Evolutionary conservation across 2,329 filamentous ascomycete species (phyloP).

Genomic region (Chalara sp.): DNA sequence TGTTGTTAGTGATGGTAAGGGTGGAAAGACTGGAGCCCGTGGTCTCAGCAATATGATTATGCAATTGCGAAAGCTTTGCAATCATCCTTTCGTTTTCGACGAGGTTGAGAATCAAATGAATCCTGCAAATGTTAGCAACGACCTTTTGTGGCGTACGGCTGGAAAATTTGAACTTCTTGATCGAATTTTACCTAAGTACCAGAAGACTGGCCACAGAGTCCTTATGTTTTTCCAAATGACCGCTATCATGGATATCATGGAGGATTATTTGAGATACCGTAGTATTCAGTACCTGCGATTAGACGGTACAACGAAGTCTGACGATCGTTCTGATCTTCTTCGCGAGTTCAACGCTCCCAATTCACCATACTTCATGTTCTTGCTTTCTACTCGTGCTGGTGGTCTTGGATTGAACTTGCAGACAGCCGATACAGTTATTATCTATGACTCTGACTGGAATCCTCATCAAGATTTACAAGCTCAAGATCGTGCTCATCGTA

Average conservation of each 20-base stretch:
- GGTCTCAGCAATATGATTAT: slow-evolving; percentile 99
- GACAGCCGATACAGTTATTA: slow-evolving; percentile 97
- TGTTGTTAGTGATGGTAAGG: slow-evolving; percentile 89
- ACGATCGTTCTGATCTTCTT: slow-evolving; percentile 88
- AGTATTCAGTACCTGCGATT: slow-evolving; percentile 83
- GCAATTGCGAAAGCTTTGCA: slow-evolving; percentile 97
- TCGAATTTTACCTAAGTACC: slow-evolving; percentile 87
- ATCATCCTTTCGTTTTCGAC: slow-evolving; percentile 97
- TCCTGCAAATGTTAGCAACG: slow-evolving; percentile 79
- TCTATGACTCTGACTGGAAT: slow-evolving; percentile 99
- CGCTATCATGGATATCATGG: slow-evolving; percentile 99
- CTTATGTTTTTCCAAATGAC: slow-evolving; percentile 99
- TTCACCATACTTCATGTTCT: slow-evolving; percentile 94
- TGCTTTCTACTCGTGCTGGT: slow-evolving; percentile 97
- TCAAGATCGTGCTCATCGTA: slow-evolving; percentile 99
- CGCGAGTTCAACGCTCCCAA: slow-evolving; percentile 82
- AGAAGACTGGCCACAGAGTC: slow-evolving; percentile 83
- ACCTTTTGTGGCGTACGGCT: slow-evolving; percentile 87
- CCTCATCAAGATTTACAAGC: slow-evolving; percentile 98
- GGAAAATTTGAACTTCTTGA: slow-evolving; percentile 97
- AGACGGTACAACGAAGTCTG: slow-evolving; percentile 94
- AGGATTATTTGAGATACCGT: slow-evolving; percentile 85
- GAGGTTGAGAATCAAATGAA: slow-evolving; percentile 99
- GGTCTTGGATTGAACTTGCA: slow-evolving; percentile 95
- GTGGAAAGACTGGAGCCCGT: slow-evolving; percentile 87